These are phyloP conservation scores for Piromyces finnis DNA, from an alignment of 192 early-diverging fungal genomes.

Conservation along the genomic window DNA sequence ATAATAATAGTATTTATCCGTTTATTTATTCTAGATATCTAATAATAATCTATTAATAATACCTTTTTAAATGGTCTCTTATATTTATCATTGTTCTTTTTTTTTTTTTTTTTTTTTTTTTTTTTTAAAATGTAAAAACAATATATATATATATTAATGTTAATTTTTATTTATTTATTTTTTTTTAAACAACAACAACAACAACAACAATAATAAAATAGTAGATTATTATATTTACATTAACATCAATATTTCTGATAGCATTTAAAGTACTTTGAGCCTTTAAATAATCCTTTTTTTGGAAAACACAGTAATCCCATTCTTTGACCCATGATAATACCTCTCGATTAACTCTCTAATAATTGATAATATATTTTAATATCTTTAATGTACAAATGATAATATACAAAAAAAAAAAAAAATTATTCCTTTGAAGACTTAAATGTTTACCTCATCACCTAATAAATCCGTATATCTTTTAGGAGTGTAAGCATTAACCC, in stretches of 20 bases:
- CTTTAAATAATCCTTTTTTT: constrained; percentile 7
- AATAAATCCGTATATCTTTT: constrained; percentile 64
- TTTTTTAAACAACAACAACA: no score
- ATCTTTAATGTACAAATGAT: no score
- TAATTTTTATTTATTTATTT: no score
- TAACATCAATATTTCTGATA: neutral
- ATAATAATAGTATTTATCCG: no score
- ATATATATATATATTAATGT: no score
- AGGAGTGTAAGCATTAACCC: constrained; percentile 87
- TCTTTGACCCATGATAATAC: constrained; percentile 86
- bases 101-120: no score
- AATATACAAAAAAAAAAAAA: neutral
- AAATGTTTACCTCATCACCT: constrained; percentile 55
- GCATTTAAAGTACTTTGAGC: neutral
- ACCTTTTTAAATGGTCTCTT: neutral
- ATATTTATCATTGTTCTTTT: constrained; percentile 1
- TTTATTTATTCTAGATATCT: no score
- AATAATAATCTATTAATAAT: no score
- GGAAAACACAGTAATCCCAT: constrained; percentile 95
- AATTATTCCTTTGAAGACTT: neutral
- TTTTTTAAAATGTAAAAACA: no score
- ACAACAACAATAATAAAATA: no score
- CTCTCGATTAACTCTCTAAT: constrained; percentile 57
- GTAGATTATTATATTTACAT: neutral
- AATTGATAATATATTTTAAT: no score